Percentiles rank a stretch among this genome's conserved stretches.
Evolutionary conservation across 2,329 filamentous ascomycete species (phyloP).

Genomic region (Alternaria sp.): DNA sequence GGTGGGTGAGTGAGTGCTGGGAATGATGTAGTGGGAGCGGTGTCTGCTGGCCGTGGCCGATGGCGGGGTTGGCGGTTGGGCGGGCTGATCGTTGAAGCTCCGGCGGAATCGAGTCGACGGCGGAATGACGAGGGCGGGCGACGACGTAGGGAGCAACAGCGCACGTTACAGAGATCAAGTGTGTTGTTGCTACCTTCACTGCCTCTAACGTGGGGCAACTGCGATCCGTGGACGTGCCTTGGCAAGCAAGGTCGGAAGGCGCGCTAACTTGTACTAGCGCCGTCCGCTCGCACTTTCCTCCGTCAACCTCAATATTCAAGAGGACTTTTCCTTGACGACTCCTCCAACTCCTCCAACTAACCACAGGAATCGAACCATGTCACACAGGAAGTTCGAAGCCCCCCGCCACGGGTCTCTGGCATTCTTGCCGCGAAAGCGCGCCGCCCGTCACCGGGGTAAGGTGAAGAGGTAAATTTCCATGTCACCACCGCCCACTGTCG

Average conservation of each 20-base stretch:
- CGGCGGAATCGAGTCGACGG: slow-evolving; percentile 25
- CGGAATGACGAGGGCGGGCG: slow-evolving; percentile 25
- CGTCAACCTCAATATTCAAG: slow-evolving; percentile 9
- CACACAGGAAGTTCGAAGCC: slow-evolving; percentile 78
- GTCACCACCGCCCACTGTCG: slow-evolving; percentile 17
- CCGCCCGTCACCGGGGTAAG: slow-evolving; percentile 92
- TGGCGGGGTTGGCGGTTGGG: slow-evolving; percentile 22
- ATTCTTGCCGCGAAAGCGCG: slow-evolving; percentile 75
- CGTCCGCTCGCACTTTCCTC: slow-evolving; percentile 1
- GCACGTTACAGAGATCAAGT: slow-evolving; percentile 33
- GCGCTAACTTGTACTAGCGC: slow-evolving; percentile 6
- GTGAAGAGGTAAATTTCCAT: slow-evolving; percentile 90
- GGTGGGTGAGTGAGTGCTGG: slow-evolving; percentile 24
- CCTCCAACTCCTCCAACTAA: slow-evolving; percentile 21
- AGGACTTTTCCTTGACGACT: no score
- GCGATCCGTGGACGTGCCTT: background rate
- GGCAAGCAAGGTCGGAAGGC: slow-evolving; percentile 1
- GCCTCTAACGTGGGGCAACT: slow-evolving; percentile 15
- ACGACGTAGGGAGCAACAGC: slow-evolving; percentile 31
- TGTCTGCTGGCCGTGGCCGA: slow-evolving; percentile 29
- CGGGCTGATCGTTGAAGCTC: slow-evolving; percentile 7
- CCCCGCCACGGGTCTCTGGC: slow-evolving; percentile 84
- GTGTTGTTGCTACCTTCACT: slow-evolving; percentile 27
- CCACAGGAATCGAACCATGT: slow-evolving; percentile 52
- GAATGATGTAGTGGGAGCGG: slow-evolving; percentile 37